Evolutionary conservation across 805 yeast genomes (phyloP).

Genomic region (Nakazawaea laoshanensis): DNA sequence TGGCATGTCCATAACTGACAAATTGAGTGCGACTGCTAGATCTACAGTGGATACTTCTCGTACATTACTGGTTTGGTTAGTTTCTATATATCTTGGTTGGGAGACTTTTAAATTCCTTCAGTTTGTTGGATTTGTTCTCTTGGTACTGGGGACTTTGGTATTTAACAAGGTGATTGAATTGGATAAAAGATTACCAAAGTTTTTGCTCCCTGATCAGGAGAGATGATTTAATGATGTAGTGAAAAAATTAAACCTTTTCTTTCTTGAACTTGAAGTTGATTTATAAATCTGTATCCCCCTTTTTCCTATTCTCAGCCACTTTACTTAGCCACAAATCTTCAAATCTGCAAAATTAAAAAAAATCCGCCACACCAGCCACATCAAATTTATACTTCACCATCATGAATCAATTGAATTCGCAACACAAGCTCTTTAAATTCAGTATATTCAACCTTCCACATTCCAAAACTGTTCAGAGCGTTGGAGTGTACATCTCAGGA

Average conservation of each 20-base stretch:
- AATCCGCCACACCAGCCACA: no score
- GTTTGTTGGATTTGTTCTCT: constrained; percentile 48
- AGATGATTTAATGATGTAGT: background rate
- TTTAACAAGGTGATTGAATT: constrained; percentile 59
- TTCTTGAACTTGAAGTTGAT: background rate
- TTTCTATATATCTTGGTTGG: constrained; percentile 68
- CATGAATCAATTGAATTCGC: constrained; percentile 11
- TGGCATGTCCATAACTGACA: constrained; percentile 61
- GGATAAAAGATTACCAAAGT: constrained; percentile 36
- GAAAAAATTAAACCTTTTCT: no score
- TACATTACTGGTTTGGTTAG: constrained; percentile 67
- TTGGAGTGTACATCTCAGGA: constrained; percentile 74
- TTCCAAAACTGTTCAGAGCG: constrained; percentile 58
- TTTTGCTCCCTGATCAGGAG: constrained; percentile 18
- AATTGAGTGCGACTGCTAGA: constrained; percentile 66
- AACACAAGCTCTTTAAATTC: constrained; percentile 55
- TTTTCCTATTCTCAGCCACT: background rate
- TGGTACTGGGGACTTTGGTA: constrained; percentile 66
- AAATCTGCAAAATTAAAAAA: no score
- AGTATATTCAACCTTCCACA: constrained; percentile 58
- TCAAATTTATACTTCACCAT: no score
- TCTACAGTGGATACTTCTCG: constrained; percentile 75
- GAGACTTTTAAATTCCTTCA: constrained; percentile 59
- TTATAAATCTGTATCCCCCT: no score
- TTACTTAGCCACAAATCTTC: background rate